Evolutionary conservation across 2,329 filamentous ascomycete species (phyloP).

Genomic region (Calonectria henricotiae): DNA sequence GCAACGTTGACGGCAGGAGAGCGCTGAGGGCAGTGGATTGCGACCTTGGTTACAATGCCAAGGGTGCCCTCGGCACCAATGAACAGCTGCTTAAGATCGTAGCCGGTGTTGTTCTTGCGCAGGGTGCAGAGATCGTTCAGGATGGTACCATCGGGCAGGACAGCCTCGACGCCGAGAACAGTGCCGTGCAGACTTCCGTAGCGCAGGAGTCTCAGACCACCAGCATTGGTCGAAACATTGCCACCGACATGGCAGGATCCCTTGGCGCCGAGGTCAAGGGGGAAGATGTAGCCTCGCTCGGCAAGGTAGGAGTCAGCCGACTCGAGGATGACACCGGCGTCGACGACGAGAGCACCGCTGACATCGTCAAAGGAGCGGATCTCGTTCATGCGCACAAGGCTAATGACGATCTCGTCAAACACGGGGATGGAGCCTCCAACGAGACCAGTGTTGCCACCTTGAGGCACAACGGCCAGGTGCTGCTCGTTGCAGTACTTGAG

Average conservation of each 20-base stretch:
- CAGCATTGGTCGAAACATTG: conserved; percentile 96
- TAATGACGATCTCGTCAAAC: conserved; percentile 98
- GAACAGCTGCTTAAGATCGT: conserved; percentile 97
- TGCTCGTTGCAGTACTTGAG: conserved; percentile 96
- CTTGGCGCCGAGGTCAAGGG: conserved; percentile 97
- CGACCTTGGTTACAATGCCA: conserved; percentile 92
- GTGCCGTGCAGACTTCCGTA: conserved; percentile 97
- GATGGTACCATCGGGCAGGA: conserved; percentile 93
- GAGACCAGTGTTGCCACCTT: conserved; percentile 96
- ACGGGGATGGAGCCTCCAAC: conserved; percentile 97
- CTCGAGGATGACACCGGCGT: conserved; percentile 94
- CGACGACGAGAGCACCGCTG: conserved; percentile 90
- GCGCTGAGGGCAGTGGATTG: conserved; percentile 90
- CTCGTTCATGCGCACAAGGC: conserved; percentile 89
- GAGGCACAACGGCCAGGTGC: conserved; percentile 92
- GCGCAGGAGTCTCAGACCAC: conserved; percentile 88
- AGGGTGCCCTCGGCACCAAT: conserved; percentile 97
- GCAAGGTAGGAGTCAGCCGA: conserved; percentile 89
- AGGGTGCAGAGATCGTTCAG: conserved; percentile 90
- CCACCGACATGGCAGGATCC: conserved; percentile 97
- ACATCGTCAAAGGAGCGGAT: conserved; percentile 95
- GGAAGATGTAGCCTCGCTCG: conserved; percentile 90
- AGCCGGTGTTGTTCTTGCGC: conserved; percentile 99
- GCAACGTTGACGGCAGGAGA: conserved; percentile 94
- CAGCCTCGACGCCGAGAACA: conserved; percentile 92